These are phyloP conservation scores for Clarireedia monteithiana DNA, from an alignment of 2,329 filamentous ascomycete species.

Conservation along the genomic window DNA sequence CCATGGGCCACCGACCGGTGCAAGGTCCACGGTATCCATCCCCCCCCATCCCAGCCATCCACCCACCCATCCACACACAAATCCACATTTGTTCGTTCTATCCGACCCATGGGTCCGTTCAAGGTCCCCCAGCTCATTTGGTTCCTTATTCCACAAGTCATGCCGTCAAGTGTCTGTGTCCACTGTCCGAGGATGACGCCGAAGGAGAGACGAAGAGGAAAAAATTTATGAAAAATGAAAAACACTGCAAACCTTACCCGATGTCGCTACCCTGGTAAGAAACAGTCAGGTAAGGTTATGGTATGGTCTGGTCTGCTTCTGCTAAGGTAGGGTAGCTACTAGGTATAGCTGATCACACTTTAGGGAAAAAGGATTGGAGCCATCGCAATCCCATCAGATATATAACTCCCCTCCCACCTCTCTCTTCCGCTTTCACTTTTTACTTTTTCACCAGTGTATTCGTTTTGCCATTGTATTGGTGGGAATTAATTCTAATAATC, in stretches of 20 bases:
- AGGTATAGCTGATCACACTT: slow-evolving; percentile 4
- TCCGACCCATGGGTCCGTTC: background rate
- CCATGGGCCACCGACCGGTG: no score
- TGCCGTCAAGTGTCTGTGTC: slow-evolving; percentile 6
- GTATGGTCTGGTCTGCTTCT: no score
- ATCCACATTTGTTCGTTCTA: slow-evolving; percentile 1
- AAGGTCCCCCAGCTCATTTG: background rate
- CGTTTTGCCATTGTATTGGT: slow-evolving; percentile 5
- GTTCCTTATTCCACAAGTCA: background rate
- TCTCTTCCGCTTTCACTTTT: background rate
- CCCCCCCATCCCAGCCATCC: no score
- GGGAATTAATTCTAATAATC: slow-evolving; percentile 6
- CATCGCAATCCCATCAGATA: background rate
- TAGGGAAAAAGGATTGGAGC: no score
- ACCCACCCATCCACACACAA: background rate
- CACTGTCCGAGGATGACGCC: slow-evolving; percentile 9
- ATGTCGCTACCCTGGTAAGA: slow-evolving; percentile 1
- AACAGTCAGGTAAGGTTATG: background rate
- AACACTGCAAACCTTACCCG: slow-evolving; percentile 3
- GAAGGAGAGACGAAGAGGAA: background rate
- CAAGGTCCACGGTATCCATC: background rate
- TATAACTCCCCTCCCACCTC: background rate
- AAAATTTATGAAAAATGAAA: background rate
- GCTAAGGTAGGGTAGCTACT: background rate
- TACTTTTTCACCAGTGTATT: background rate